phyloP scores from a whole-genome alignment of 2,329 filamentous ascomycete species.

The Sclerotiophoma versabilis region DNA sequence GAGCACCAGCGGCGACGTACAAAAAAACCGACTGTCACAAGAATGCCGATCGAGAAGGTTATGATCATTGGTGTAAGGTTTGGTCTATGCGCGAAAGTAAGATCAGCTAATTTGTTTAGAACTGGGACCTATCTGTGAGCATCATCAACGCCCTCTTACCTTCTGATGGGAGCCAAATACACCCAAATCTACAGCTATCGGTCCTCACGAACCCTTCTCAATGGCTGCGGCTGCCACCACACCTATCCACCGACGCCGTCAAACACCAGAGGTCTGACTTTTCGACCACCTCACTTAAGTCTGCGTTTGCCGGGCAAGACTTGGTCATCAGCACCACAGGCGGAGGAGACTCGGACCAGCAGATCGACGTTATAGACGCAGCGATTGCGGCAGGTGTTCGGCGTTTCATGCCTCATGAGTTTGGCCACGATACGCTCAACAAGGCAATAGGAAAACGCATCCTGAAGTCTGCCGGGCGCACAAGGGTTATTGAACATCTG shows the following conservation, averaged over 20 bases:
- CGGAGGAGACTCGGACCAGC: constrained; percentile 35
- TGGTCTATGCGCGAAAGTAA: not conserved
- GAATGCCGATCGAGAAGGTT: constrained; percentile 33
- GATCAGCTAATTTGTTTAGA: constrained; percentile 26
- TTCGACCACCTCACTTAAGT: constrained; percentile 37
- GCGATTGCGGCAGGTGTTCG: constrained; percentile 49
- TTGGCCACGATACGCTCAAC: constrained; percentile 48
- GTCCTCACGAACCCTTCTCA: constrained; percentile 38
- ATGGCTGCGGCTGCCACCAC: constrained; percentile 26
- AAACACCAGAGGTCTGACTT: constrained; percentile 40
- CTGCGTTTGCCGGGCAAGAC: constrained; percentile 47
- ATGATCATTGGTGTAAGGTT: constrained; percentile 36
- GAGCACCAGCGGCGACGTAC: too few species aligned
- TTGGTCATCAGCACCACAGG: constrained; percentile 46
- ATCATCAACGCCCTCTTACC: constrained; percentile 35
- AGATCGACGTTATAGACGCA: constrained; percentile 50
- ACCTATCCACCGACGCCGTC: constrained; percentile 17
- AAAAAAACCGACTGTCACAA: too few species aligned
- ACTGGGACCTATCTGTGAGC: constrained; percentile 31
- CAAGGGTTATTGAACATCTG: constrained; percentile 42
- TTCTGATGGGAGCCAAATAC: not conserved
- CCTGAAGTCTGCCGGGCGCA: constrained; percentile 37
- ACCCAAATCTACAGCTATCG: constrained; percentile 23
- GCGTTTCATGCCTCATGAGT: constrained; percentile 54
- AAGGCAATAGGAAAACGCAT: constrained; percentile 37